Base-by-base conservation (phyloP, 148 eudicot species). In the Fallopia convolvulus region DNA sequence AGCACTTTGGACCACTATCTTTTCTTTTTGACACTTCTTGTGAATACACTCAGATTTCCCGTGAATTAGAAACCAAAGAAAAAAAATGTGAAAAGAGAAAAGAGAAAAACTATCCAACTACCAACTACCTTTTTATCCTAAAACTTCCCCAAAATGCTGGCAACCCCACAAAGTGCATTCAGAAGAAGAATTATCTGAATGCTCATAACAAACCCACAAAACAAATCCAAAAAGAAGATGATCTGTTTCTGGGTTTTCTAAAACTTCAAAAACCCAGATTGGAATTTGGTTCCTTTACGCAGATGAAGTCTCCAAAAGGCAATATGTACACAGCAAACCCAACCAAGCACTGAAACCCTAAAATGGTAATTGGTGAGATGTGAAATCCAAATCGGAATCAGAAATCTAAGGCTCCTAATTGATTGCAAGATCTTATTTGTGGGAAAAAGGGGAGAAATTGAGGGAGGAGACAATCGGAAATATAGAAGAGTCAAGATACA, bases 11-110 rank as follows among this genome's bases (percentile, higher is more conserved):
- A 68, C 72, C 72, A 36, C 72, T 68, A 68, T 68, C 20, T 33
- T 68, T 36, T 17, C 72, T 68, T 68, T 68, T 68, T 68, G 72
- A 68, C 72, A 68, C 72, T 68, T 68, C 44, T 68, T 68, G 72
- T 68, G 72, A 68, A 68, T 15, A 15, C 21, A 68, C 72, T 68
- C 44, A 68, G 18, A 14, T 6, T 61, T 5, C 46, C 72, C 72
- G 72, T 68, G 72, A 68, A 68, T 36, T 42, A 39, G 17, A 63
- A 30, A 32, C 70, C 70, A 63, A 63, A 63, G 40, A 21, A 61
- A 18, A 56, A 21, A 30, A 68, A 15, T 10, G 36, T 61, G 68
- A 23, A 26, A 61, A 61, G 5, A 61, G 14, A 61, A 26, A 9
- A 44, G 47, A 44, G 8, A 9, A 44, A 21, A 63, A 63, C 4